A percentile compares a stretch with the other conserved stretches of the same genome.
These are phyloP conservation scores for Spirogloea muscicola DNA, from an alignment of 139 green algal genomes.

Conservation along the genomic window DNA sequence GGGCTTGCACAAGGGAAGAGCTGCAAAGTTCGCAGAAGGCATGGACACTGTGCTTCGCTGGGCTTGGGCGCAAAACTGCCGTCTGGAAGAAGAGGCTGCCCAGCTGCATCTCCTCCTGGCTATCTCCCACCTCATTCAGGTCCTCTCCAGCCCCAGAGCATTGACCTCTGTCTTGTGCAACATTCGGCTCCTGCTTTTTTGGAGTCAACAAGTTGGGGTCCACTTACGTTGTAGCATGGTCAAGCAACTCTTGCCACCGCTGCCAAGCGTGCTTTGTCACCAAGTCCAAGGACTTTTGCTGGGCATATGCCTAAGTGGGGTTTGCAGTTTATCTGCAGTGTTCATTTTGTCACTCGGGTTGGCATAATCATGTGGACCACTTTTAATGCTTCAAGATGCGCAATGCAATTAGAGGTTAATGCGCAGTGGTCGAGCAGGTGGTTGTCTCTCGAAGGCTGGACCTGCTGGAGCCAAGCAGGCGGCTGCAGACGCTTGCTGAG, in stretches of 20 bases:
- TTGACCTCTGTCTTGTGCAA: too few relatives aligned
- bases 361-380: too few relatives aligned
- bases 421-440: conserved; percentile 10
- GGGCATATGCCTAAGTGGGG: neutral
- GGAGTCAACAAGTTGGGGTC: too few relatives aligned
- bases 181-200: too few relatives aligned
- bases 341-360: neutral
- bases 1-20: too few relatives aligned
- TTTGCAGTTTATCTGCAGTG: neutral
- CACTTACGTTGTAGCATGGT: neutral
- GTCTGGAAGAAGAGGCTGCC: conserved; percentile 25
- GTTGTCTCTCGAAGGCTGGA: conserved; percentile 23
- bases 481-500: conserved; percentile 16
- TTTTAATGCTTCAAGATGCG: too few relatives aligned
- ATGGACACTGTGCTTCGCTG: conserved; percentile 22
- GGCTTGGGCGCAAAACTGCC: conserved; percentile 12
- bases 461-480: neutral
- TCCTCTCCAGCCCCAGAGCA: neutral
- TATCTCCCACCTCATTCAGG: conserved; percentile 30
- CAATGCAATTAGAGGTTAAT: too few relatives aligned
- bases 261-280: neutral
- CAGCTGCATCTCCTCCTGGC: conserved; percentile 34
- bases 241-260: neutral
- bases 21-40: too few relatives aligned
- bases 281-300: neutral